Conservation (phyloP, 306 rosid genomes). For the Lupinus albus region DNA sequence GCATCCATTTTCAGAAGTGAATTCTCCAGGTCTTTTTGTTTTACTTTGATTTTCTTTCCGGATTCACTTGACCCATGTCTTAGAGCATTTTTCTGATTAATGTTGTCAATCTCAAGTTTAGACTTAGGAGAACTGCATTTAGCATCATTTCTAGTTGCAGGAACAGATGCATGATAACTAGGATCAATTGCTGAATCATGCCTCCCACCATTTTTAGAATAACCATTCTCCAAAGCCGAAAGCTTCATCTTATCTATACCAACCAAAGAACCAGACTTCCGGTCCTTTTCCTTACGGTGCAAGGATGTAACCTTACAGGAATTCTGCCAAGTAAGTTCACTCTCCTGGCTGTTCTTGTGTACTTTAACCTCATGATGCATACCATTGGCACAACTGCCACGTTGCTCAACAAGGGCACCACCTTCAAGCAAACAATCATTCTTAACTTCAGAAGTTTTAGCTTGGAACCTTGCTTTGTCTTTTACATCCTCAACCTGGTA, state of each 20-base stretch:
- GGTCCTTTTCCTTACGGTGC: slow-evolving; percentile 47
- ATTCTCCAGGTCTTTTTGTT: slow-evolving; percentile 47
- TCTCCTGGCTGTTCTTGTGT: slow-evolving; percentile 43
- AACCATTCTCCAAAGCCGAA: slow-evolving; percentile 49
- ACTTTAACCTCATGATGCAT: slow-evolving; percentile 42
- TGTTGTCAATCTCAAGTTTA: slow-evolving; percentile 43
- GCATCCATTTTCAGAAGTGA: slow-evolving; percentile 48
- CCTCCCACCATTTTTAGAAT: slow-evolving; percentile 49
- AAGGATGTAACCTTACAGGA: slow-evolving; percentile 45
- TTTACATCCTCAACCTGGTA: slow-evolving; percentile 44
- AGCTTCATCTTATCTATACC: slow-evolving; percentile 47
- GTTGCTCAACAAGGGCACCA: slow-evolving; percentile 40
- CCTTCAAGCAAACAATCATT: slow-evolving; percentile 41
- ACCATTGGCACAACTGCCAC: slow-evolving; percentile 41
- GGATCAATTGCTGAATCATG: slow-evolving; percentile 46
- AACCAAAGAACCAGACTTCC: slow-evolving; percentile 44
- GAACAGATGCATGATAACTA: slow-evolving; percentile 41
- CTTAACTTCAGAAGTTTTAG: slow-evolving; percentile 47
- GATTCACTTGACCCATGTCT: slow-evolving; percentile 48
- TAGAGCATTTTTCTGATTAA: slow-evolving; percentile 36
- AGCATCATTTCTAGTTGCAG: slow-evolving; percentile 42
- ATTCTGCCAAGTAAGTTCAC: slow-evolving; percentile 43
- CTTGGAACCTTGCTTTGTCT: slow-evolving; percentile 42
- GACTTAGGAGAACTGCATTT: slow-evolving; percentile 41
- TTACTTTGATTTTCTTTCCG: slow-evolving; percentile 45